Base-by-base conservation (phyloP, 345 rosid species). In the Litchi chinensis region DNA sequence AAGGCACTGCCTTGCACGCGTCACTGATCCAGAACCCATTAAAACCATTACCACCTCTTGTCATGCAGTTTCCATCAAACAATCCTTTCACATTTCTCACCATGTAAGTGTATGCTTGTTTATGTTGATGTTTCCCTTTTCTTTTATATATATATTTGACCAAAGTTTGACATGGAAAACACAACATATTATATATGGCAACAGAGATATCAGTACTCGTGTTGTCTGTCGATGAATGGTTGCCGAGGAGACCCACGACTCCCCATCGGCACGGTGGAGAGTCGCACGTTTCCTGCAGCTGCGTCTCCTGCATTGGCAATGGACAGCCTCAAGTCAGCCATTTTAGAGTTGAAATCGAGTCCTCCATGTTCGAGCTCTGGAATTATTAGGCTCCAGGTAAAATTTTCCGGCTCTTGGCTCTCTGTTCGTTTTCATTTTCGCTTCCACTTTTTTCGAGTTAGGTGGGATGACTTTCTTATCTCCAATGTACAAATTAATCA, bases 371-470 rank as follows among this genome's bases (percentile, higher is more conserved):
- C 74, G 64, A 59, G 84, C 79, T 95, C 98, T 32, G 98, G 98
- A 62, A 88, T 95, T 70, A 79, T 93, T 71, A 93, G 98, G 19
- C 87, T 95, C 15, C 93, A 95, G 91, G 98, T 89, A 82, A 57
- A 32, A 32, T 32, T 32, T 32, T 32, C 2, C 4, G 37, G 37
- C 37, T 28, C 32, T 28, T 28, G 32, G 32, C 32, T 28, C 32
- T 28, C 32, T 32, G 3, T 32, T 32, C 37, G 37, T 0, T 44
- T 56, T 40, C 13, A 4, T 56, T 52, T 65, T 43, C 8, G 3
- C 22, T 9, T 18, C 15, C 12, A 44, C 43, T 37, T 2, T 3
- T 0, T 59, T 32, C 37, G 2, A 1, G 37, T 32, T 32, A 1
- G 37, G 37, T 10, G 69, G 54, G 65, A 66, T 39, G 52, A 4